A percentile compares a stretch with the other conserved stretches of the same genome.
Conservation (phyloP, 192 early-diverging fungal species). For the Coemansia sp. region DNA sequence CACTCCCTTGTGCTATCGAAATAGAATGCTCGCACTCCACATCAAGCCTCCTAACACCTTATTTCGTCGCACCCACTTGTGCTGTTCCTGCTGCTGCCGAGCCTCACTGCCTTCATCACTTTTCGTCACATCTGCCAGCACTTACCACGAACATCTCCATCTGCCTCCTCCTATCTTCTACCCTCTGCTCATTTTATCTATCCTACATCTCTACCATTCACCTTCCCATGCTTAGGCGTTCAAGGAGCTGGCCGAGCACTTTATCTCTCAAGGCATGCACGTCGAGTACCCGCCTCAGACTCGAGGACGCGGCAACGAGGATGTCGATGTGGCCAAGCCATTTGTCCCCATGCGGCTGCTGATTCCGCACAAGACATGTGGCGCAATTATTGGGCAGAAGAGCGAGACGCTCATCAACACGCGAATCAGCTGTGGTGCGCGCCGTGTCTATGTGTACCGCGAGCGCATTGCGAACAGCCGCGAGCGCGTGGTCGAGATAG, state of each 20-base stretch:
- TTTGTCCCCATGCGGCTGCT: conserved; percentile 52
- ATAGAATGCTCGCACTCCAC: background rate
- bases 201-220: background rate
- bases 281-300: conserved; percentile 51
- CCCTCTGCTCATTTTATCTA: background rate
- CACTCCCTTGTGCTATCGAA: background rate
- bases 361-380: conserved; percentile 56
- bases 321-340: conserved; percentile 50
- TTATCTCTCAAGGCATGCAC: conserved; percentile 56
- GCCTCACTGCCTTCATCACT: background rate
- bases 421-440: conserved; percentile 43
- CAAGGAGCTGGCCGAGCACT: conserved; percentile 54
- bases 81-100: background rate
- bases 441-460: conserved; percentile 56
- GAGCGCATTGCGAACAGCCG: conserved; percentile 56
- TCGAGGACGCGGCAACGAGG: conserved; percentile 43
- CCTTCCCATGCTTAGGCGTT: conserved; percentile 35
- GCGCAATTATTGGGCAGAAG: conserved; percentile 55
- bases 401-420: conserved; percentile 58
- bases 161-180: background rate
- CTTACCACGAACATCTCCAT: background rate
- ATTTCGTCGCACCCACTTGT: background rate
- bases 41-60: background rate
- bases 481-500: conserved; percentile 55
- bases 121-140: conserved; percentile 4